A percentile compares a stretch with the other conserved stretches of the same genome.
Conservation (phyloP, 306 rosid genomes). For the Malus asiatica region DNA sequence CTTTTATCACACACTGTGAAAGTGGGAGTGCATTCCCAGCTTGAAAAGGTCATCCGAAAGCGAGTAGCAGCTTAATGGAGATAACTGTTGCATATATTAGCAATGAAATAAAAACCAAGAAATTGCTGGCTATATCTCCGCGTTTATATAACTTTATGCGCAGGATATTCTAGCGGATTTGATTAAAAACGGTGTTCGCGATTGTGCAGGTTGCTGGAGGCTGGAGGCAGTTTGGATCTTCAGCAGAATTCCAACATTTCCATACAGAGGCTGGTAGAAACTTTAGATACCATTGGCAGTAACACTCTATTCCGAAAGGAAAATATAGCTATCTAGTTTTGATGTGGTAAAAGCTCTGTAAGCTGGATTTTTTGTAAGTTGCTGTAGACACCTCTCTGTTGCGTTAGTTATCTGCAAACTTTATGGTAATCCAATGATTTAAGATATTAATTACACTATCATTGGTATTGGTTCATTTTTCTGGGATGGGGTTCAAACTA, state of each 20-base stretch:
- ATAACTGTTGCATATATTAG: not conserved
- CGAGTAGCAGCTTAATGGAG: not conserved
- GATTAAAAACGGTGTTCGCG: not conserved
- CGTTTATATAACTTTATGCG: not conserved
- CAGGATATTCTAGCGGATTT: not conserved
- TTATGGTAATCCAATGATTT: constrained; percentile 12
- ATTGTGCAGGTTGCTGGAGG: constrained; percentile 19
- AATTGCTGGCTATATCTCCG: not conserved
- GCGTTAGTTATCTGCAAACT: not conserved
- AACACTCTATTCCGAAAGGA: not conserved
- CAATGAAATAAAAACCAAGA: not conserved
- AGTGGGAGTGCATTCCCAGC: not conserved
- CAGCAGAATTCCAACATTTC: not conserved
- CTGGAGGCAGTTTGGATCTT: constrained; percentile 6
- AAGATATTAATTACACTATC: not conserved
- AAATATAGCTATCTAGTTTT: not conserved
- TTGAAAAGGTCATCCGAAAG: not conserved
- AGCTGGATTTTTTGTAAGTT: not conserved
- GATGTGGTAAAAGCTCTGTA: not conserved
- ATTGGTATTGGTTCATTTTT: not conserved
- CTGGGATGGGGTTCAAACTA: not conserved
- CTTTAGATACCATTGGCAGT: not conserved
- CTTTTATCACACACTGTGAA: constrained; percentile 3
- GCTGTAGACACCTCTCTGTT: not conserved
- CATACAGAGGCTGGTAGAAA: not conserved